Base-by-base conservation (phyloP, 345 rosid species). In the Litchi chinensis region DNA sequence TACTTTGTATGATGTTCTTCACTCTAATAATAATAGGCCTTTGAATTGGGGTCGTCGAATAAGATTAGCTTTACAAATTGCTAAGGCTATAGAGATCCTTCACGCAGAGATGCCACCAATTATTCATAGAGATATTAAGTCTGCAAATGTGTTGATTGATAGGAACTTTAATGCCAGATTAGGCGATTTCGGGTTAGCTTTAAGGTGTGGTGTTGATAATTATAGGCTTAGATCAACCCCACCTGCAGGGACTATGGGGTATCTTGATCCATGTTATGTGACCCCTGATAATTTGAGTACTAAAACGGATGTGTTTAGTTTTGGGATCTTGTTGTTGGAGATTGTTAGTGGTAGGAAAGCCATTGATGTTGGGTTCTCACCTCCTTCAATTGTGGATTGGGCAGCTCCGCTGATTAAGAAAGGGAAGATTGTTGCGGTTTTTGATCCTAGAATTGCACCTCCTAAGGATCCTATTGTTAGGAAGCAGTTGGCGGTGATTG, bases 231-330 rank as follows among this genome's bases (percentile, higher is more conserved):
- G 88, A 82, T 93, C 99, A 28, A 96, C 98, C 16, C 99, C 99
- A 0, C 99, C 99, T 0, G 99, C 99, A 1, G 99, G 99, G 22
- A 96, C 99, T 1, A 92, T 96, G 50, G 99, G 99, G 0, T 96
- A 96, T 86, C 91, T 96, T 0, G 99, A 96, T 84, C 99, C 99
- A 24, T 88, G 93, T 57, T 96, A 96, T 83, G 97, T 94, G 11
- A 96, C 99, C n/a, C 98, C 98, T 1, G 98, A 94, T 81, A 89
- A 94, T 78, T 80, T 96, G 83, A 96, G 99, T 79, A 93, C 98
- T 0, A 96, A 96, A 83, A 91, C 94, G 8, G 99, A 96, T 80
- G 99, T 96, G 48, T 96, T 94, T 80, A 96, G 99, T 86, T 96
- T 91, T 71, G 99, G 99, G 84, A 96, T 96, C 76, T 87, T 96